Evolutionary conservation across 495 filamentous ascomycete genomes (phyloP), one percentile per base, ranked within the genome.

Genomic region (Trichoderma reesei): DNA sequence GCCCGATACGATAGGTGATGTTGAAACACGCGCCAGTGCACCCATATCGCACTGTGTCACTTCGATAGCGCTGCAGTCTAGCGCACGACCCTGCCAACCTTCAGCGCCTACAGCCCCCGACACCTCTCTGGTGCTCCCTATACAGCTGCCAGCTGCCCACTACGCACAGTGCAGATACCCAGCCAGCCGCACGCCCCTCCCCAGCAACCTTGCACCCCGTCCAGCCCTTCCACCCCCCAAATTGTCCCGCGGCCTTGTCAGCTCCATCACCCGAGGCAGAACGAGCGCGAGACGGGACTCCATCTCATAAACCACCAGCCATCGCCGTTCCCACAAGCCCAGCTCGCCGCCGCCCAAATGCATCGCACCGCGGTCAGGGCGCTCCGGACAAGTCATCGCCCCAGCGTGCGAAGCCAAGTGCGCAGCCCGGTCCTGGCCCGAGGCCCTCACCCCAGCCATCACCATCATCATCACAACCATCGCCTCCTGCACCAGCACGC

Each of bases 291-390:
- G 31, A 34, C 51, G 51, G 51, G 34, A 26, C 26, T 26, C 14
- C 33, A 56, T 31, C 51, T 14, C 26, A 56, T 26, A 26, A 26
- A 26, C 26, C 26, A 56, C 51, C 51, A 56, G 13, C 11, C 31
- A 36, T 33, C 26, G 26, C 51, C 20, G 51, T 33, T 56, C 51
- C 51, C 51, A 56, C 51, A 56, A 33, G 9, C 14, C 10, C 60
- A 48, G 67, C 41, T 60, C 48, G 61, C 36, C 59, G 59, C 14
- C 41, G 16, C 61, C 70, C 72, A 69, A 69, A 81, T 81, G 79
- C 77, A 78, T 73, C 79, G 79, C 70, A 73, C 73, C 66, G 76
- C 75, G 67, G 65, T 74, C 34, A 75, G 72, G 70, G 75, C 74
- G 64, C 68, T 78, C 66, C 74, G 78, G 71, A 76, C 79, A 69